Evolutionary conservation across 1,139 yeast species (phyloP).

Genomic region (Candida sanyaensis): DNA sequence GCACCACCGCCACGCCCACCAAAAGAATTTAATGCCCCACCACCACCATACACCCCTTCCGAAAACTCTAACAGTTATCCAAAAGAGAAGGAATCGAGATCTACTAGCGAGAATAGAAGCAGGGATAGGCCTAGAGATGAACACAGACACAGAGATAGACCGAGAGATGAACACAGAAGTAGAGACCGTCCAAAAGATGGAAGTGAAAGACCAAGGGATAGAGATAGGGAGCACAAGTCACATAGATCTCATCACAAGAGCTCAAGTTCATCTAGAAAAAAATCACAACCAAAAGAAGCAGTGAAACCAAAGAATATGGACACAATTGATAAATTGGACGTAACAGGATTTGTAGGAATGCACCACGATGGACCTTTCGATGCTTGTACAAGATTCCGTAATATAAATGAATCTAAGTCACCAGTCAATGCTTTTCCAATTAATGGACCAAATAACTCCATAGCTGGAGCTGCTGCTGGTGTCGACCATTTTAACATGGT

Average conservation of each 20-base stretch:
- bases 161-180: conserved; percentile 1
- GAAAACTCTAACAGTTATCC: conserved; percentile 47
- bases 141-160: conserved; percentile 3
- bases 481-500: conserved; percentile 62
- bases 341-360: conserved; percentile 95
- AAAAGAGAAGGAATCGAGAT: conserved; percentile 45
- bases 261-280: conserved; percentile 1
- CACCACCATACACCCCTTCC: conserved; percentile 57
- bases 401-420: conserved; percentile 75
- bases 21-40: conserved; percentile 29
- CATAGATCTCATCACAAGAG: neutral
- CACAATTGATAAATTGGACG: conserved; percentile 92
- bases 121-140: conserved; percentile 2
- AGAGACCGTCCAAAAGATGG: neutral
- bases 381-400: conserved; percentile 96
- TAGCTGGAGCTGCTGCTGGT: conserved; percentile 60
- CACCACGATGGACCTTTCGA: conserved; percentile 99
- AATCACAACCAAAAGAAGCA: conserved; percentile 20
- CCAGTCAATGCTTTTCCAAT: conserved; percentile 95
- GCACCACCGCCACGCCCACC: conserved; percentile 36
- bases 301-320: conserved; percentile 68
- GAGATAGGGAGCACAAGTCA: conserved; percentile 1
- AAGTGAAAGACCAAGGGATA: conserved; percentile 1
- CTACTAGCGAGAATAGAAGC: conserved; percentile 10
- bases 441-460: conserved; percentile 90